Evolutionary conservation across 345 rosid species (phyloP), one percentile per base, ranked within the genome.

Genomic region (Excoecaria cochinchinensis): DNA sequence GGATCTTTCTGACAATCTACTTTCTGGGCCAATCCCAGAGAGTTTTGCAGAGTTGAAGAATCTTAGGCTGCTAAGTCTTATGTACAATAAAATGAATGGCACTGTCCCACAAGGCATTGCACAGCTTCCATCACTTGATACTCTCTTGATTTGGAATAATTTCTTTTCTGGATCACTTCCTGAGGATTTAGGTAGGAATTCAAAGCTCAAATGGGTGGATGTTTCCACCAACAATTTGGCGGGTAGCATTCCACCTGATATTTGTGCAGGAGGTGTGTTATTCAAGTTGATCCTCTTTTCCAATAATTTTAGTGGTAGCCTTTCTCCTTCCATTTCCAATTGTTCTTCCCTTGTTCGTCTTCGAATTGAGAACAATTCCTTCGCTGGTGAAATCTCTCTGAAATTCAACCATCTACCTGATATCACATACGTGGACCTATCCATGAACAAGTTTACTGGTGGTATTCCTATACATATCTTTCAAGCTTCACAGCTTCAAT

Each of bases 21-120:
- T 95, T 46, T 88, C 92, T 9, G 97, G 99, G 53, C 79, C 88
- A 48, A 88, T 95, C 69, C 99, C 97, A 4, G 87, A 86, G 74
- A 91, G 97, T 59, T 91, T 95, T 81, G 46, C 84, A 15, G 94
- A 82, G 63, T 70, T 89, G 83, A 92, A 90, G 86, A 90, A 87
- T 84, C 89, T 95, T 25, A 85, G 60, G 77, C 84, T 92, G 73
- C 82, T 95, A 46, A 91, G 91, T 82, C 90, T 95, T 64, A 90
- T 95, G 97, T 91, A 82, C 76, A 95, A 95, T 83, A 89, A 89
- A 51, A 84, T 95, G 95, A 89, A 85, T 82, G 97, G 99, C 73
- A 86, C 86, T 68, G 86, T 95, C 24, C 94, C 99, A 21, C 84
- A 87, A 76, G 84, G 82, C 25, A 83, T 95, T 68, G 91, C 91